phyloP scores from a whole-genome alignment of 2,329 filamentous ascomycete genomes.

The Ophiosphaerella herpotricha region DNA sequence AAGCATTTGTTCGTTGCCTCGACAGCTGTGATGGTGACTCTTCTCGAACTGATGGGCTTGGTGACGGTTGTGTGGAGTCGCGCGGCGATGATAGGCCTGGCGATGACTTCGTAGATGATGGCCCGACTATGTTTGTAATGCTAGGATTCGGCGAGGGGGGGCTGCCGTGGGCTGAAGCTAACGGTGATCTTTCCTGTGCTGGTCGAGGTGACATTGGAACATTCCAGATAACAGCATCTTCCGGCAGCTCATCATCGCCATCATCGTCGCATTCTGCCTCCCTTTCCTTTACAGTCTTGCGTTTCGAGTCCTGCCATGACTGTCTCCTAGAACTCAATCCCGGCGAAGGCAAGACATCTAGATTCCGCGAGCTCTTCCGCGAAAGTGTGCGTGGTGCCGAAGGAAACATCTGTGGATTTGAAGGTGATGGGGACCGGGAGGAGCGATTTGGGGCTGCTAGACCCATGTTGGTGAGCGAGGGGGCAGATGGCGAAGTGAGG shows the following conservation, averaged over 20 bases:
- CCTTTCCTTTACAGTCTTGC: slow-evolving; percentile 71
- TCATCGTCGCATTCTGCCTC: slow-evolving; percentile 81
- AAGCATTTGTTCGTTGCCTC: slow-evolving; percentile 70
- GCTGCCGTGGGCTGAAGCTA: slow-evolving; percentile 33
- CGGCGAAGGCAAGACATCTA: slow-evolving; percentile 37
- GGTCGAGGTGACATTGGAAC: slow-evolving; percentile 74
- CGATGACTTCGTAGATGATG: slow-evolving; percentile 30
- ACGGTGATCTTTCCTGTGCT: slow-evolving; percentile 43
- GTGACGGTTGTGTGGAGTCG: slow-evolving; percentile 24
- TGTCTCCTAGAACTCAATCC: slow-evolving; percentile 48
- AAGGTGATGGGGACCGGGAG: slow-evolving; percentile 45
- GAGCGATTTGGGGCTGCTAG: slow-evolving; percentile 39
- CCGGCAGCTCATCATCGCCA: slow-evolving; percentile 71
- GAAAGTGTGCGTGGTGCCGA: slow-evolving; percentile 38
- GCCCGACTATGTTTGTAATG: slow-evolving; percentile 13
- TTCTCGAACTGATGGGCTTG: slow-evolving; percentile 21
- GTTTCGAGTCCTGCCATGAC: slow-evolving; percentile 67
- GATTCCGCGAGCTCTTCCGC: slow-evolving; percentile 37
- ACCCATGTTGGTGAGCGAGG: slow-evolving; percentile 37
- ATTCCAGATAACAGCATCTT: slow-evolving; percentile 79
- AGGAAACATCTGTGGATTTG: slow-evolving; percentile 29
- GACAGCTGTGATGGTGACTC: slow-evolving; percentile 26
- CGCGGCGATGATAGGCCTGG: slow-evolving; percentile 29
- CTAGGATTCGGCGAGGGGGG: slow-evolving; percentile 31
- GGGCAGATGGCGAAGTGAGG: slow-evolving; percentile 47